These are phyloP conservation scores for Solanum virginianum DNA, from an alignment of 257 asterid genomes.

Conservation along the genomic window DNA sequence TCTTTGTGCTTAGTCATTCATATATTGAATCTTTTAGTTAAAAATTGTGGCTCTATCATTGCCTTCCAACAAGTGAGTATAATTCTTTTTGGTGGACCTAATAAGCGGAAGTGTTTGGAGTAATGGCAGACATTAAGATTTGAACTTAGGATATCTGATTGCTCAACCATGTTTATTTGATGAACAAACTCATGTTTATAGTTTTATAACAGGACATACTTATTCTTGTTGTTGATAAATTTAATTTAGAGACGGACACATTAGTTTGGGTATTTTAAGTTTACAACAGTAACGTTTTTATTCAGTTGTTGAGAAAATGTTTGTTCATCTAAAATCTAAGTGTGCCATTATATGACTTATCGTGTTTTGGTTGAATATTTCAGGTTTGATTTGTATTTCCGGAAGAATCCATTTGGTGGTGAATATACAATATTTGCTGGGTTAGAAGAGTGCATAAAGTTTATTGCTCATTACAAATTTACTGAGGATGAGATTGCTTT, in stretches of 20 bases:
- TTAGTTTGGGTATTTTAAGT: not conserved
- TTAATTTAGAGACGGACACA: not conserved
- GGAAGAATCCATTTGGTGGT: slow-evolving; percentile 90
- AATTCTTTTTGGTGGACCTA: not conserved
- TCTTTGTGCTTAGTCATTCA: not conserved
- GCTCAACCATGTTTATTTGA: not conserved
- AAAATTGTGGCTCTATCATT: not conserved
- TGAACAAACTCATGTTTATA: not conserved
- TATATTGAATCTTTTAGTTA: not conserved
- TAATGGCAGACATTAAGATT: not conserved
- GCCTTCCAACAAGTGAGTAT: not conserved
- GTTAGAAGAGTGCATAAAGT: slow-evolving; percentile 84
- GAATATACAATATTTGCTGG: slow-evolving; percentile 94
- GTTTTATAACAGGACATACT: not conserved
- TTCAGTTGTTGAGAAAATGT: not conserved
- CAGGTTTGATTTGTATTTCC: slow-evolving; percentile 85
- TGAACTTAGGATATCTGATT: not conserved
- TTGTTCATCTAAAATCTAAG: not conserved
- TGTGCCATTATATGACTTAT: not conserved
- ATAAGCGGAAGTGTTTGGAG: not conserved
- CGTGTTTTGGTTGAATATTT: slow-evolving; percentile 1
- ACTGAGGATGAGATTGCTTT: slow-evolving; percentile 76
- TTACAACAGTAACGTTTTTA: not conserved
- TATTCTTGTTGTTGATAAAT: not conserved
- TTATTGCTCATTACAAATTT: slow-evolving; percentile 71